Evolutionary conservation across 768 basidiomycete species (phyloP), one percentile per base, ranked within the genome.

Genomic region (Russula foetens): DNA sequence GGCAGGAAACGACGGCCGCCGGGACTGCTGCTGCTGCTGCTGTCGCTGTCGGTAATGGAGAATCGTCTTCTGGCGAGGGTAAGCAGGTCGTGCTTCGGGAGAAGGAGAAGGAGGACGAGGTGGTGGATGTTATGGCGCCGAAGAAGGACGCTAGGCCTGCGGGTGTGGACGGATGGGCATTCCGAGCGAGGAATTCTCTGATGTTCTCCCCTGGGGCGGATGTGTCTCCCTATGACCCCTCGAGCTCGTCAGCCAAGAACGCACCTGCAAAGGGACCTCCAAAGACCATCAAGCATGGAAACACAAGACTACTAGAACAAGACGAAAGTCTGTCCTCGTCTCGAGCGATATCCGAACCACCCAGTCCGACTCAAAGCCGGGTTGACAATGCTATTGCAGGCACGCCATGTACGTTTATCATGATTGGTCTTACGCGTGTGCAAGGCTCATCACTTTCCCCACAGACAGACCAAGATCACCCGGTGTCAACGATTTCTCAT

Each of bases 161-260:
- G 41, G 82, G 83, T 7, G 88, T 90, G 38, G 87, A 90, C 68
- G 86, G 81, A 3, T 92, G 88, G 90, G 83, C 81, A 62, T 92
- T 92, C 77, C 91, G 85, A 79, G 81, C 92, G 28, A 85, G 97
- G 59, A 99, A 99, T 74, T 85, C 90, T 4, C 77, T 99, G 55
- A 97, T 97, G 92, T 99, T 98, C 69, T 70, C 88, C 0, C 95
- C 97, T 2, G 97, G 97, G 68, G 92, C 91, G 28, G 89, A 99
- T 70, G 77, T 82, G 47, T 83, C 88, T 23, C 90, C 92, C 1
- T 90, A 93, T 68, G 80, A 85, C 69, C 72, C 74, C 4, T 72
- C 73, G 48, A 68, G 69, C 4, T 67, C 72, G 53, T 58, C 71
- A 38, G 26, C 71, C 49, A 60, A n/a, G n/a, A n/a, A 68, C n/a